Base-by-base conservation (phyloP, 257 asterid species). In the Solanum phureja region DNA sequence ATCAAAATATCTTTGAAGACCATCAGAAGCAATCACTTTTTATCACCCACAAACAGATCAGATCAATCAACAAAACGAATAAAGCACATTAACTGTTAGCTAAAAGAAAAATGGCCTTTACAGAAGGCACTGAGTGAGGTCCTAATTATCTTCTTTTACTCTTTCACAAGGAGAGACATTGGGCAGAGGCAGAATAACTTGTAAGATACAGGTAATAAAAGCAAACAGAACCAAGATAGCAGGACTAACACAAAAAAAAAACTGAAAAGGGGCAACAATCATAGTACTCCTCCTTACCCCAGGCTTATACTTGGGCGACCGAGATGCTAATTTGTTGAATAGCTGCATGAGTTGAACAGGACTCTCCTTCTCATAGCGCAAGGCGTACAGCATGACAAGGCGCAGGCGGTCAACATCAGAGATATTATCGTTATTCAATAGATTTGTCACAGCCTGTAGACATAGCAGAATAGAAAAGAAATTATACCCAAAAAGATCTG, bases 331-430 rank as follows among this genome's bases (percentile, higher is more conserved):
- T 92, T 97, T 97, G 90, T 95, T 96, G 90, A 97, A 97, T 87
- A 97, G 90, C 92, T 96, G 99, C 99, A 97, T 96, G 90, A 95
- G 94, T 94, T 97, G 99, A 90, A 95, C 98, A 8, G 98, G 98
- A 88, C 98, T 95, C 49, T 97, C 99, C 91, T 96, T 97, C 93
- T 97, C 99, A 90, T 97, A 97, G 81, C 99, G 98, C 92, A 97
- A 88, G 71, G 99, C 98, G 89, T 97, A 97, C 88, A 97, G 91
- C 98, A 96, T 97, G 86, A 97, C 99, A 27, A 97, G 91, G 86
- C 99, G 98, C 87, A 97, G 91, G 49, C 98, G 95, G 90, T 97
- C 99, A 89, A 97, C 90, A 89, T 97, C 99, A 9, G 99, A 95
- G 84, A 97, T 89, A 86, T 88, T 92, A 56, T 95, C 99, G 87